Conservation (phyloP, 257 asterid genomes). For the Anisodus acutangulus region DNA sequence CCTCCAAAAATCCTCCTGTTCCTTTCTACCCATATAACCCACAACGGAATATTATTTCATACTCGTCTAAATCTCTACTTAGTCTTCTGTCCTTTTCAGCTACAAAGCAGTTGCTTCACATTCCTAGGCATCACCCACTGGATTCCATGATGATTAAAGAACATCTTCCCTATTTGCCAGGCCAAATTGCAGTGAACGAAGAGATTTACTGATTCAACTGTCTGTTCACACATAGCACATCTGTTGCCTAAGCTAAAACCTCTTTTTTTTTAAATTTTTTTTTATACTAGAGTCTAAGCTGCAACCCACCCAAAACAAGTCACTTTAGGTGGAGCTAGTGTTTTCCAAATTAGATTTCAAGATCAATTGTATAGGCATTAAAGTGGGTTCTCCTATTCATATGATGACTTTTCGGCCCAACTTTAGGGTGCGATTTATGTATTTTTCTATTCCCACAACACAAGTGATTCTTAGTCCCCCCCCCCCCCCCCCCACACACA, state of each 20-base stretch:
- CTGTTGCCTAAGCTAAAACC: background rate
- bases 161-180: constrained; percentile 1
- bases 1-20: constrained; percentile 3
- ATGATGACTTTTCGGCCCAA: background rate
- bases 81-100: background rate
- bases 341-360: constrained; percentile 10
- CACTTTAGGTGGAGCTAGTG: background rate
- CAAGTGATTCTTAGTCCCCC: background rate
- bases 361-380: background rate
- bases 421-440: background rate
- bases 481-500: background rate
- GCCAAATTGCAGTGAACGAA: constrained; percentile 21
- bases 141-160: background rate
- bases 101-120: constrained; percentile 23
- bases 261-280: background rate
- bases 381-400: background rate
- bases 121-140: constrained; percentile 20
- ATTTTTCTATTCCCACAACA: background rate
- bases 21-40: background rate
- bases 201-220: constrained; percentile 2
- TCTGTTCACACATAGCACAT: constrained; percentile 2
- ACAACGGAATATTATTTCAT: background rate
- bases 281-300: constrained; percentile 6
- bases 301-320: constrained; percentile 5
- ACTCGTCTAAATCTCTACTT: background rate